Evolutionary conservation across 257 asterid genomes (phyloP).

Genomic region (Nyctanthes arbortristis): DNA sequence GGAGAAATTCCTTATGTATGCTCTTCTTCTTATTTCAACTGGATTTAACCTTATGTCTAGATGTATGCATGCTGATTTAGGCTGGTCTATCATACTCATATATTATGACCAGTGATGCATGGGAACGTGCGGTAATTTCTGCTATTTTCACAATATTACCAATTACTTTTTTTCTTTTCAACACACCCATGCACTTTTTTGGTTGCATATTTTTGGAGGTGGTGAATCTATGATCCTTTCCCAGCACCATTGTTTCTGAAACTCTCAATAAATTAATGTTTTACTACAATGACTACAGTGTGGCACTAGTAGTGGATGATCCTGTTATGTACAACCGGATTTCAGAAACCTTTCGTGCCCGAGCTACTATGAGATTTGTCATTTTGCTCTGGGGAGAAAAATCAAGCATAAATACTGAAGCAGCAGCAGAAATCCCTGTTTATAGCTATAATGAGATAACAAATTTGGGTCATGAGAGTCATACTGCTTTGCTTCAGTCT

Average conservation of each 20-base stretch:
- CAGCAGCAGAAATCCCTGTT: conserved; percentile 42
- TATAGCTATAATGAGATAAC: conserved; percentile 68
- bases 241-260: conserved; percentile 14
- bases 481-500: conserved; percentile 46
- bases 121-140: no score
- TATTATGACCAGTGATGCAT: background rate
- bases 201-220: conserved; percentile 4
- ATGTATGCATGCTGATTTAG: background rate
- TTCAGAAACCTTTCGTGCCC: conserved; percentile 48
- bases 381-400: conserved; percentile 88
- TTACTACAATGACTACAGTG: conserved; percentile 49
- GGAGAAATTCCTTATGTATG: conserved; percentile 11
- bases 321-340: conserved; percentile 61
- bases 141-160: no score
- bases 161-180: no score
- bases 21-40: conserved; percentile 10
- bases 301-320: conserved; percentile 82
- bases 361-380: conserved; percentile 56
- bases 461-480: conserved; percentile 66
- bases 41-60: background rate
- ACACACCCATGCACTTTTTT: background rate
- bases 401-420: conserved; percentile 50
- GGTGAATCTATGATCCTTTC: conserved; percentile 6
- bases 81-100: background rate
- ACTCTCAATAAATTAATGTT: conserved; percentile 14